A percentile compares a stretch with the other conserved stretches of the same genome.
phyloP scores from a whole-genome alignment of 352 stramenopile genomes.

The Phytophthora pini region DNA sequence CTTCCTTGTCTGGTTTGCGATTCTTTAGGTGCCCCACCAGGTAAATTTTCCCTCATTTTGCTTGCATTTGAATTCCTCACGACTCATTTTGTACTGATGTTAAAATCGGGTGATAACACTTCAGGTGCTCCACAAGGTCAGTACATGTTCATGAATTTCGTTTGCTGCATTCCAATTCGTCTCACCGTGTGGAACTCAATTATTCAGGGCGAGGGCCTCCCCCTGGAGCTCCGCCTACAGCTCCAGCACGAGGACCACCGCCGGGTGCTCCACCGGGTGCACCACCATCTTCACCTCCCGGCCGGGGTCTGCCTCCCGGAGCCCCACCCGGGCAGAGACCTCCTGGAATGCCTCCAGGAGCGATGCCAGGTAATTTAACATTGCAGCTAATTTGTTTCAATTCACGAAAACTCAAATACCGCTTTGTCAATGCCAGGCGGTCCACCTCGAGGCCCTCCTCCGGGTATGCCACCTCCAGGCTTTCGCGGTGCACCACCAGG shows the following conservation, averaged over 20 bases:
- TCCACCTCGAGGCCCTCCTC: slow-evolving; percentile 23
- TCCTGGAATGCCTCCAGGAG: slow-evolving; percentile 20
- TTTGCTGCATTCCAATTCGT: not conserved
- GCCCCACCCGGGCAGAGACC: slow-evolving; percentile 31
- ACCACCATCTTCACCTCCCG: not conserved
- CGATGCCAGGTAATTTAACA: too few relatives aligned
- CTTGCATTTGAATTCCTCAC: not conserved
- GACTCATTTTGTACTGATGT: not conserved
- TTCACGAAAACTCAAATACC: not conserved
- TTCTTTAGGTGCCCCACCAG: slow-evolving; percentile 1
- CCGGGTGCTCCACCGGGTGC: slow-evolving; percentile 23
- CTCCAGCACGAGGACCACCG: slow-evolving; percentile 38
- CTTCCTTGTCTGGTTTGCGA: too few relatives aligned
- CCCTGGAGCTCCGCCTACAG: slow-evolving; percentile 10
- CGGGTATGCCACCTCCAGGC: not conserved
- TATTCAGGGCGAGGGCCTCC: slow-evolving; percentile 14
- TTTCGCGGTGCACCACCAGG: slow-evolving; percentile 8
- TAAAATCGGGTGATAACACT: not conserved
- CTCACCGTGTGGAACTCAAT: not conserved
- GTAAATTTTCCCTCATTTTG: not conserved
- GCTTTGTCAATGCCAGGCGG: slow-evolving; percentile 17
- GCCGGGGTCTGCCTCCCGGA: slow-evolving; percentile 35
- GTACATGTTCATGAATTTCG: not conserved
- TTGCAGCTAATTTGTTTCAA: too few relatives aligned
- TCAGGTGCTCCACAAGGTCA: slow-evolving; percentile 4